Evolutionary conservation across 768 basidiomycete species (phyloP), one percentile per base, ranked within the genome.

Genomic region (Wakefieldia striispora): DNA sequence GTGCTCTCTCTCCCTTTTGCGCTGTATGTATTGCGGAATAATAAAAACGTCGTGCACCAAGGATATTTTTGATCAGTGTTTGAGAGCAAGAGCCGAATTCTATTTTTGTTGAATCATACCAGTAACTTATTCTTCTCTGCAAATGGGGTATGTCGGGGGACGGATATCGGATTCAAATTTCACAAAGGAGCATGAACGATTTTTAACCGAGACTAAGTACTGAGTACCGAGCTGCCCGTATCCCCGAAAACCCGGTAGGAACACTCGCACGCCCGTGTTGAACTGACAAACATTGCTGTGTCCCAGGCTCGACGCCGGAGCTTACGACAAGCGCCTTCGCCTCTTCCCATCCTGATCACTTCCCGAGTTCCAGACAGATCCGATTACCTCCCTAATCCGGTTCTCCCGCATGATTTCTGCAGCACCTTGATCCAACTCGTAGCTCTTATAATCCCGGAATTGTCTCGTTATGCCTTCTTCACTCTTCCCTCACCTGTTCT

Each of bases 311-410:
- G 26, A n/a, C n/a, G n/a, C n/a, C 6, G 26, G 5, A 7, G 4
- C 5, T 6, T 14, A 16, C 14, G 2, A 2, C 33, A 16, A 16
- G 14, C 33, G 33, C 33, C 14, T 33, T 33, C 14, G 33, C 16
- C 7, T 14, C 14, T 33, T 33, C 16, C 33, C 2, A 2, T 6
- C 33, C 6, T 14, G 2, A 33, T 31, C 19, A 12, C 23, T 17
- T 41, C 19, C 26, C 19, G 20, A 24, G 42, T 50, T 51, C 50
- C 34, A 51, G 27, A 35, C 24, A 47, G 57, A 69, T 71, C 70
- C 60, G 68, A 69, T 68, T 54, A 65, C 61, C 57, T 63, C 35
- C 66, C 58, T 51, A 58, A 70, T 70, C 58, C 50, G 68, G 66
- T 26, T 33, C 39, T 38, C 27, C 19, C 56, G 40, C 51, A 56